Base-by-base conservation (phyloP, 2,329 filamentous ascomycete genomes). In the Ophiostoma ips region DNA sequence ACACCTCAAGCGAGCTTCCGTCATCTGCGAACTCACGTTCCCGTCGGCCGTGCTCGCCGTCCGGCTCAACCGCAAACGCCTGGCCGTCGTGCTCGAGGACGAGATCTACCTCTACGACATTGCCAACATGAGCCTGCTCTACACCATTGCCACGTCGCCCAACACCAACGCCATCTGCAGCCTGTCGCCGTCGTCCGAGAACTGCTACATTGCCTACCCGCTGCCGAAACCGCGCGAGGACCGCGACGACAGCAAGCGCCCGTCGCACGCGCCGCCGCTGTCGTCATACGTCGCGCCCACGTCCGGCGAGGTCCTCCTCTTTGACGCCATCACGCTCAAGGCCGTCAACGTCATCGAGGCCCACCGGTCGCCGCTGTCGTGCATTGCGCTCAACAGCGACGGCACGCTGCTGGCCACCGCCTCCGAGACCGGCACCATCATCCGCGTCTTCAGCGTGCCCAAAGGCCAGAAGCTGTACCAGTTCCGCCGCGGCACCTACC, bases 41-140 rank as follows among this genome's bases (percentile, higher is more conserved):
- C 90, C 90, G 12, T 94, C 89, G n/a, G 88, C 89, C 46, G 88
- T 98, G 11, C 77, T 96, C 37, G 89, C 90, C 18, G 87, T 98
- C 52, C 85, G 89, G 56, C 72, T 98, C 60, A 98, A 98, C 66
- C 79, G 92, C 58, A 96, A 95, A 66, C 82, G 92, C 35, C 76
- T 98, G 24, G 87, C 92, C 12, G 89, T 98, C 31, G 83, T 96
- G 13, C 75, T 96, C 51, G 92, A 98, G 64, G 88, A 95, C 59
- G 85, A 95, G 63, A 94, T 96, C 55, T 98, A 96, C 67, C 76
- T 98, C 46, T 98, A 98, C 70, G 92, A 98, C 65, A 96, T 98
- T 57, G 88, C 89, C 67, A 96, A 95, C 63, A 96, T 98, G 90
- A 90, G 85, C 60, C 78, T 96, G 52, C 73, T 96, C 37, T 84